Evolutionary conservation across 768 basidiomycete species (phyloP), one percentile per base, ranked within the genome.

Genomic region (Arthromyces matolae): DNA sequence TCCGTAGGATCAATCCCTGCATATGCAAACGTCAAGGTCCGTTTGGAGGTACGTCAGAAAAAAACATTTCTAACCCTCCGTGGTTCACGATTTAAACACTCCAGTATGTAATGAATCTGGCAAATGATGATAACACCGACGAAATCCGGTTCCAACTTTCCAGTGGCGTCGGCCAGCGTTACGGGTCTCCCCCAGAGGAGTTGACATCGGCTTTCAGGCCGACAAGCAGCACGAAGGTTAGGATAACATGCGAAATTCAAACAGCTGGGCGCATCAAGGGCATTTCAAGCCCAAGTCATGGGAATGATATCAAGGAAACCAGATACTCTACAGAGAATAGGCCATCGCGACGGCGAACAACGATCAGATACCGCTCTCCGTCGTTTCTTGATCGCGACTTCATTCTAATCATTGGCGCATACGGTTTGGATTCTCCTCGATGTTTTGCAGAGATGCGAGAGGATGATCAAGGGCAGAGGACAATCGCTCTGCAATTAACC

Each of bases 61-160:
- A 38, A 14, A 8, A 42, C 22, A 36, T 24, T 10, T 27, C 18
- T 22, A 16, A 50, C 44, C 35, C 6, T 53, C 14, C 16, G 23
- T 33, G 37, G 4, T 34, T 8, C 29, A 41, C 19, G 16, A 29
- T 22, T 33, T 2, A 24, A 7, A 37, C 5, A 51, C n/a, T n/a
- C 1, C 52, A 80, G 75, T 81, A 76, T 54, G 73, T 78, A 1
- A 75, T 79, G 69, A 74, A 72, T 27, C 68, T 84, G 2, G 65
- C 73, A 48, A 72, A 79, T 14, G 75, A 81, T 47, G 79, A 72
- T 6, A 59, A 70, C 20, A 49, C 51, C 16, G 72, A 82, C 47
- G 68, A 74, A 37, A 58, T 81, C 14, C 73, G 80, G 7, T 70
- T 84, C n/a, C 73, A 77, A 45, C 69, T 84, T 12, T 79, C 83